Base-by-base conservation (phyloP, 495 filamentous ascomycete species). In the Penicillium paxilli region DNA sequence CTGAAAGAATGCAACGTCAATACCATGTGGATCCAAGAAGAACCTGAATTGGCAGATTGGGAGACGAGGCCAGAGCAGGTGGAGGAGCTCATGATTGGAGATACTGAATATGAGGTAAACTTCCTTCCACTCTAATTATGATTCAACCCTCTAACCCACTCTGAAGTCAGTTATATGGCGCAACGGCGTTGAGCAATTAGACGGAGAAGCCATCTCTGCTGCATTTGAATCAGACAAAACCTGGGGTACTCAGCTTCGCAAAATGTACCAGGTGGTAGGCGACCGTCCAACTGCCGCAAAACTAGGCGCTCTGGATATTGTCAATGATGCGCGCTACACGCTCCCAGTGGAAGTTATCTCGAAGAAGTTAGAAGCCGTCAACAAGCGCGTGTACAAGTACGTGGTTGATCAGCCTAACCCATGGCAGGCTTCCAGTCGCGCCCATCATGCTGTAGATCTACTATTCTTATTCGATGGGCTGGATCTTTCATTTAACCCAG, bases 361-460 rank as follows among this genome's bases (percentile, higher is more conserved):
- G 2, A 52, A 68, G 9, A 75, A 74, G 45, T 47, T 70, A 0
- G 46, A 54, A 1, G 60, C 58, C 7, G 60, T 60, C 2, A 57
- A 61, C 10, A 74, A 72, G 21, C 55, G 33, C 1, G 72, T 71
- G 22, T 75, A 69, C 54, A 62, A 65, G 28, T 78, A 78, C 41
- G 56, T 76, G 1, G 45, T 78, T 40, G 75, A 78, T 48, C 70
- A 76, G 40, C 28, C 60, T 0, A 78, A 78, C 49, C 75, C 75
- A n/a, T 78, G 66, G 67, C 72, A 75, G 33, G 33, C 66, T 12
- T 75, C 74, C 5, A 71, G 67, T 17, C 69, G 75, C 2, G 51
- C 75, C 12, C 75, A 78, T 40, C 75, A 78, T 51, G 75, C 73
- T 0, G 72, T 78, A 7, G 75, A 78, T 55, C 60, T 78, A 14